These are phyloP conservation scores for Roridomyces roridus DNA, from an alignment of 768 basidiomycete species.

Conservation along the genomic window DNA sequence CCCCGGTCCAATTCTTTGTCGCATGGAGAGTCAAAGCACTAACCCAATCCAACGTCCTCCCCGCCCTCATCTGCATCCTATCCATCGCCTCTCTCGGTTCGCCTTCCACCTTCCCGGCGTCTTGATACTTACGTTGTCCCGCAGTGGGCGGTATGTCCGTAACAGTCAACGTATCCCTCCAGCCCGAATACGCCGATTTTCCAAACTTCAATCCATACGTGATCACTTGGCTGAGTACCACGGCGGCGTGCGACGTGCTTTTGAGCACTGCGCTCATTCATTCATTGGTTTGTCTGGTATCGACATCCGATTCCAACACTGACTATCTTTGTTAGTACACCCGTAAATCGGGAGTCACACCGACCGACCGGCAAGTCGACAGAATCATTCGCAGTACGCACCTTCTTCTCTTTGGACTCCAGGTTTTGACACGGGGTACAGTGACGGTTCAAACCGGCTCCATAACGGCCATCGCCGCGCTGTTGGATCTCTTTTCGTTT, in stretches of 20 bases:
- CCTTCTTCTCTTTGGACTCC: too few species aligned
- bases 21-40: conserved; percentile 16
- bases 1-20: conserved; percentile 25
- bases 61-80: neutral
- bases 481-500: conserved; percentile 13
- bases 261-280: conserved; percentile 15
- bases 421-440: neutral
- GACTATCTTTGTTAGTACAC: too few species aligned
- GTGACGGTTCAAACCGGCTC: conserved; percentile 20
- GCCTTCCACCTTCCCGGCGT: neutral
- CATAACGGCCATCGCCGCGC: conserved; percentile 8
- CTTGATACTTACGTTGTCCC: neutral
- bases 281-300: conserved; percentile 23
- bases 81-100: conserved; percentile 11
- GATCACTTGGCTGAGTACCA: conserved; percentile 17
- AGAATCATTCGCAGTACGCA: conserved; percentile 20
- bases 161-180: conserved; percentile 5
- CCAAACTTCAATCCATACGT: conserved; percentile 4
- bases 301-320: too few species aligned
- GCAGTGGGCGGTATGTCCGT: conserved; percentile 15
- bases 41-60: neutral
- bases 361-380: conserved; percentile 18
- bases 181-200: conserved; percentile 3
- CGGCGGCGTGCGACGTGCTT: conserved; percentile 18
- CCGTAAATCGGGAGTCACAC: conserved; percentile 3